These are phyloP conservation scores for Isatis lusitanica DNA, from an alignment of 441 rosid species.

Conservation along the genomic window DNA sequence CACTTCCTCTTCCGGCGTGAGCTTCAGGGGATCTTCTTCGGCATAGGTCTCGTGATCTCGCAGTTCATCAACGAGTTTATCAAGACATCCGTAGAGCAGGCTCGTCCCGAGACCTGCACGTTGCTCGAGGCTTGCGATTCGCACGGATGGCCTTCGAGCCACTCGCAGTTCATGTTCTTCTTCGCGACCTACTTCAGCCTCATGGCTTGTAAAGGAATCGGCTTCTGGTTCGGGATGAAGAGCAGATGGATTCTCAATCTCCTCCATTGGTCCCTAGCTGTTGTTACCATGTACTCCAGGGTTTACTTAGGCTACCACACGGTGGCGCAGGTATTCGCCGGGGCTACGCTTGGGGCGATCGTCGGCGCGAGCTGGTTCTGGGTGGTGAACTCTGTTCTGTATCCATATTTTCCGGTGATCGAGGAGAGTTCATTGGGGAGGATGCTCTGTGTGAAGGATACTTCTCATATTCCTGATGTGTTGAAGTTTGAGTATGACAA, in stretches of 20 bases:
- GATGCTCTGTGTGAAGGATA: constrained; percentile 76
- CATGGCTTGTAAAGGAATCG: constrained; percentile 57
- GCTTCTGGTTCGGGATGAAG: constrained; percentile 48
- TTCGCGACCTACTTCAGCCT: constrained; percentile 66
- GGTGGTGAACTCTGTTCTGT: constrained; percentile 62
- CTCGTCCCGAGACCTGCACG: constrained; percentile 79
- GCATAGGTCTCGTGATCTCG: constrained; percentile 69
- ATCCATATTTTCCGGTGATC: constrained; percentile 57
- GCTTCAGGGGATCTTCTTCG: constrained; percentile 84
- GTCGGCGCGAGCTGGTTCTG: constrained; percentile 79
- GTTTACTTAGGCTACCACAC: constrained; percentile 92
- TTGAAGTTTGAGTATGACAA: constrained; percentile 91
- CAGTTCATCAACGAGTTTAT: constrained; percentile 75
- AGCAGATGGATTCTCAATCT: constrained; percentile 45
- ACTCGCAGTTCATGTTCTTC: constrained; percentile 87
- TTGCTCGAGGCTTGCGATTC: constrained; percentile 91
- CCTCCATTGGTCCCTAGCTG: constrained; percentile 63
- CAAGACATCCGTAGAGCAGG: constrained; percentile 72
- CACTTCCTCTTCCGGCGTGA: constrained; percentile 93
- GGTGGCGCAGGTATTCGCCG: constrained; percentile 78
- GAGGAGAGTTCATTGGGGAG: constrained; percentile 80
- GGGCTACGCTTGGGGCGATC: constrained; percentile 62
- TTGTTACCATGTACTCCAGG: constrained; percentile 81
- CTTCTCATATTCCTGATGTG: constrained; percentile 82
- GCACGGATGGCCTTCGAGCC: constrained; percentile 98